phyloP scores from a whole-genome alignment of 768 basidiomycete genomes.

The Termitomyces sp. region DNA sequence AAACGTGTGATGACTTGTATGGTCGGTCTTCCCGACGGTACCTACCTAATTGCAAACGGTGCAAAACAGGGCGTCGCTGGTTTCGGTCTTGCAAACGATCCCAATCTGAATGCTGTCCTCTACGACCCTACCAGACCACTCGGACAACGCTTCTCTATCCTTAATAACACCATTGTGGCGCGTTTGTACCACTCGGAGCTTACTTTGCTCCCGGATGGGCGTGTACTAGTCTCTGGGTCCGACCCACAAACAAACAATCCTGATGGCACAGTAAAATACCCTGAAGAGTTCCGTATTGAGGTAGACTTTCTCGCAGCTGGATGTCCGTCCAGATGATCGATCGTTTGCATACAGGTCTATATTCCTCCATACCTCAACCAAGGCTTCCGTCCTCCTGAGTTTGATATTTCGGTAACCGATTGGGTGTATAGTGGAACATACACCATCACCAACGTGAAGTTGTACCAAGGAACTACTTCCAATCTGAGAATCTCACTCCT shows the following conservation, averaged over 20 bases:
- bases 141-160: slow-evolving; percentile 60
- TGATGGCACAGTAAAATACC: slow-evolving; percentile 44
- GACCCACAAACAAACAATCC: slow-evolving; percentile 55
- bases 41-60: slow-evolving; percentile 74
- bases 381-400: slow-evolving; percentile 59
- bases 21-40: slow-evolving; percentile 70
- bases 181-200: slow-evolving; percentile 79
- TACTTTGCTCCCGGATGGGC: slow-evolving; percentile 69
- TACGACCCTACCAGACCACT: slow-evolving; percentile 65
- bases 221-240: slow-evolving; percentile 73
- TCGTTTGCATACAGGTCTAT: slow-evolving; percentile 46
- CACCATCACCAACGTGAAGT: slow-evolving; percentile 43
- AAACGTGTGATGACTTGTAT: slow-evolving; percentile 77
- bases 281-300: slow-evolving; percentile 74
- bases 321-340: neutral
- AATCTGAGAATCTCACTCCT: slow-evolving; percentile 59
- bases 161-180: slow-evolving; percentile 65
- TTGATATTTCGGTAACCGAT: slow-evolving; percentile 54
- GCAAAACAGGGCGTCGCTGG: slow-evolving; percentile 68
- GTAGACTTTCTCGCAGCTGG: slow-evolving; percentile 13
- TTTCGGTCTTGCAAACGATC: slow-evolving; percentile 64
- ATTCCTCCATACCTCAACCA: slow-evolving; percentile 80
- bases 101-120: slow-evolving; percentile 61
- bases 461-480: slow-evolving; percentile 38
- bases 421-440: slow-evolving; percentile 59